Percentiles rank a stretch among this genome's conserved stretches.
These are phyloP conservation scores for Strobilomyces echinocephalus DNA, from an alignment of 768 basidiomycete genomes.

Conservation along the genomic window DNA sequence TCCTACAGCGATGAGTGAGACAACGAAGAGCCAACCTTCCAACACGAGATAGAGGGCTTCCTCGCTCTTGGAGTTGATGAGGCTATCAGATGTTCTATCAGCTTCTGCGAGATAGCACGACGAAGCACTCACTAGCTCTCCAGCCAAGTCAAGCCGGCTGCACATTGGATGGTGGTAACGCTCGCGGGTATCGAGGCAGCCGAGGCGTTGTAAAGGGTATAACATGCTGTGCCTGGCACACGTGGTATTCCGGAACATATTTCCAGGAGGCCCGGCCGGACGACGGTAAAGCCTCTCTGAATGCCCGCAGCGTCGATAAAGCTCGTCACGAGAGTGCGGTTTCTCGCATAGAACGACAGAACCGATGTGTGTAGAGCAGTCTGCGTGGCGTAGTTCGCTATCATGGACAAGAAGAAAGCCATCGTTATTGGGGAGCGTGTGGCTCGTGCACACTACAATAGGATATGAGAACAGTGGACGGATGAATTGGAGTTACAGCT, in stretches of 20 bases:
- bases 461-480: not conserved
- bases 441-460: constrained; percentile 40
- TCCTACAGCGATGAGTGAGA: constrained; percentile 45
- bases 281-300: constrained; percentile 18
- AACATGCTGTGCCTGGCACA: constrained; percentile 21
- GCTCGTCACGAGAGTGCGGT: constrained; percentile 29
- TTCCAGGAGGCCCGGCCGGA: constrained; percentile 15
- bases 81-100: constrained; percentile 10
- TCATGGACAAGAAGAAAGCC: constrained; percentile 43
- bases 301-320: constrained; percentile 31
- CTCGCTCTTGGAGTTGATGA: constrained; percentile 37
- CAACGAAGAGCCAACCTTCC: constrained; percentile 44
- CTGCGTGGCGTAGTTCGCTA: constrained; percentile 39
- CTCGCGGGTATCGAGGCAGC: not conserved
- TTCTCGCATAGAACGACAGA: constrained; percentile 35
- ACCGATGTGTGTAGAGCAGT: constrained; percentile 38
- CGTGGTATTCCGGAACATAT: constrained; percentile 40
- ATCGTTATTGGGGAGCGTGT: constrained; percentile 48
- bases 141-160: constrained; percentile 43
- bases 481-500: not conserved
- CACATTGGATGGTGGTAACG: constrained; percentile 29
- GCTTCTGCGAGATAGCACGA: not conserved
- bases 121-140: constrained; percentile 37
- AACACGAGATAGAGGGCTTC: constrained; percentile 44
- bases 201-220: constrained; percentile 14